Evolutionary conservation across 768 basidiomycete genomes (phyloP).

Genomic region (Mycena floridula): DNA sequence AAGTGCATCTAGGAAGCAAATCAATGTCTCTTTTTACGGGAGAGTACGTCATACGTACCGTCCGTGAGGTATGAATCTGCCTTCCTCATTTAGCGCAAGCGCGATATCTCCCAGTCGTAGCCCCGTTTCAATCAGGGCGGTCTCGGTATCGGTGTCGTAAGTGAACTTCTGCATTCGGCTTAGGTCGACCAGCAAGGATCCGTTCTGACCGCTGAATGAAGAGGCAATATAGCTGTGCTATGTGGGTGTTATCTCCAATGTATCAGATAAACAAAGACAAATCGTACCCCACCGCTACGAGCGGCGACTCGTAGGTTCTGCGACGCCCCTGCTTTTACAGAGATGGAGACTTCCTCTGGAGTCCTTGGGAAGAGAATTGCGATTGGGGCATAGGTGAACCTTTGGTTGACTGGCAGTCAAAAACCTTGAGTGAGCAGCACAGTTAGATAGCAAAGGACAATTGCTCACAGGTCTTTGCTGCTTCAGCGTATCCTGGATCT

Average conservation of each 20-base stretch:
- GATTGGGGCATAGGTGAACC: slow-evolving; percentile 14
- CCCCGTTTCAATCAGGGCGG: slow-evolving; percentile 31
- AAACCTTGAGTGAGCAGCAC: too few species aligned
- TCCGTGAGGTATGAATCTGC: slow-evolving; percentile 35
- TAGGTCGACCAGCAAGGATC: slow-evolving; percentile 35
- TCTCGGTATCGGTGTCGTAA: slow-evolving; percentile 20
- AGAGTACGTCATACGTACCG: too few species aligned
- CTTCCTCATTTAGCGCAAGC: slow-evolving; percentile 24
- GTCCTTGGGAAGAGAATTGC: slow-evolving; percentile 15
- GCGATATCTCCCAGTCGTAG: slow-evolving; percentile 34
- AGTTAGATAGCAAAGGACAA: neutral
- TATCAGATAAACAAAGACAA: neutral
- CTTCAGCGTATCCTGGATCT: slow-evolving; percentile 16
- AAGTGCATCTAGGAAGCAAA: too few species aligned
- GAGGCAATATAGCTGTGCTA: slow-evolving; percentile 40
- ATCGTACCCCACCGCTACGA: slow-evolving; percentile 17
- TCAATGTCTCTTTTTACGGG: too few species aligned
- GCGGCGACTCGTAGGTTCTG: slow-evolving; percentile 14
- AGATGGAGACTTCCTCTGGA: slow-evolving; percentile 10
- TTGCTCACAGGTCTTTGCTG: slow-evolving; percentile 14
- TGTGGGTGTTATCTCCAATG: neutral
- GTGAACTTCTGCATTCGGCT: slow-evolving; percentile 25
- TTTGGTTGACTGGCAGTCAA: slow-evolving; percentile 10
- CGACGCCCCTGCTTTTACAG: slow-evolving; percentile 13
- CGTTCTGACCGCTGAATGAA: slow-evolving; percentile 33